Base-by-base conservation (phyloP, 257 asterid genomes). In the Solanum sejunctum region DNA sequence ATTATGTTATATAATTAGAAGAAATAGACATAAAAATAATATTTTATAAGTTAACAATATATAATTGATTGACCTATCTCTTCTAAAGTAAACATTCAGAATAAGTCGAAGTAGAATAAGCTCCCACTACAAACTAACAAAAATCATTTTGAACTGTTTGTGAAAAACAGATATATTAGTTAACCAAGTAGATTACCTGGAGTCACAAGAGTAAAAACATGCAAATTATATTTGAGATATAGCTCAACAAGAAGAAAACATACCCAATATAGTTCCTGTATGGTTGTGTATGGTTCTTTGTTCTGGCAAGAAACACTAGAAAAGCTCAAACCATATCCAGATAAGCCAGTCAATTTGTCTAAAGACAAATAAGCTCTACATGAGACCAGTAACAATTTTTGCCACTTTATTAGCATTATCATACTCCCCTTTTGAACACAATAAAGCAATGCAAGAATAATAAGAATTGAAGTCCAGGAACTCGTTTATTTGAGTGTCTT, bases 341-440 rank as follows among this genome's bases (percentile, higher is more conserved):
- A 73, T 56, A 66, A 69, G 69, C 67, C 18, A 36, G 51, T 20
- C 52, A 51, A 69, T 54, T 83, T 83, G 81, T 69, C 12, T n/a
- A 7, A 28, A 69, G 52, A 51, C 83, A 61, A 63, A 61, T 60
- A 81, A 77, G 26, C 77, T 75, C 87, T 95, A 87, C 26, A 89
- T 67, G 16, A 81, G 75, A 75, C 86, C 91, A 81, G 87, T 87
- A 52, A 95, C 86, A 87, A 84, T 47, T 86, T 91, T 92, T 4
- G 92, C 88, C 88, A 94, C 87, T 83, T 86, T 58, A 87, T 92
- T 94, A 82, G 99, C 99, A 87, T 91, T 89, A 84, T 67, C 86
- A 15, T 90, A 49, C 87, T 94, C 94, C 81, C 98, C 99, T 85
- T 89, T 93, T 81, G 83, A 85, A 88, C 98, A 95, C 66, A 94